Evolutionary conservation across 1,139 yeast genomes (phyloP), one percentile per base, ranked within the genome.

Genomic region (Scheffersomyces lignicola): DNA sequence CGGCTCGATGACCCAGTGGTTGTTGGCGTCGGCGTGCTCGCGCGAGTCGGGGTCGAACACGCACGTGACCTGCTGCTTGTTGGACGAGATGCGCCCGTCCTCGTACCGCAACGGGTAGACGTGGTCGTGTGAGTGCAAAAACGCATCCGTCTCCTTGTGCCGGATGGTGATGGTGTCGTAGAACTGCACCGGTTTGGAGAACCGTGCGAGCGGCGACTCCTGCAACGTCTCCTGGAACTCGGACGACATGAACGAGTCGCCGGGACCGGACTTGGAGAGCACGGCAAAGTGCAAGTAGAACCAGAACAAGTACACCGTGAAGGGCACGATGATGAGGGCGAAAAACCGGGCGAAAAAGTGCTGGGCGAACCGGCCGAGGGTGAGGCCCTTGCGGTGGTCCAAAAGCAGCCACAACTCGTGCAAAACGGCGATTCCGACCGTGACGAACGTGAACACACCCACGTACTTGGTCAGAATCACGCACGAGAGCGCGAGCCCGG

Each of bases 401-500:
- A 90, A 68, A 49, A 92, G 67, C 41, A 76, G 73, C 97, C 97
- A 94, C 49, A 94, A 70, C 57, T 94, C 97, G 53, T 83, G 75
- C 5, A 77, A 48, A 5, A 92, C 97, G 11, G 95, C 96, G 40
- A 76, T 60, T 22, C 99, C 98, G 48, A 92, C 76, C 38, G 95
- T 83, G 37, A 82, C 71, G 58, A 83, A 92, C 1, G 97, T 89
- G 67, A 92, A 83, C 5, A 85, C 83, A 56, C 99, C 99, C 23
- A 92, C 96, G 56, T 92, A 94, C 59, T 92, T 92, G 36, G 97
- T 90, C 29, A 95, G 82, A 42, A 92, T 90, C 27, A 89, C 97
- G 57, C 90, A 83, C 0, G 97, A 86, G 42, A 92, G 73, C 1
- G 94, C 74, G 6, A 88, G 66, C 21, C 99, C 99, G 7, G 97